Evolutionary conservation across 2,329 filamentous ascomycete species (phyloP).

Genomic region (Nothophaeocryptopus gaeumannii): DNA sequence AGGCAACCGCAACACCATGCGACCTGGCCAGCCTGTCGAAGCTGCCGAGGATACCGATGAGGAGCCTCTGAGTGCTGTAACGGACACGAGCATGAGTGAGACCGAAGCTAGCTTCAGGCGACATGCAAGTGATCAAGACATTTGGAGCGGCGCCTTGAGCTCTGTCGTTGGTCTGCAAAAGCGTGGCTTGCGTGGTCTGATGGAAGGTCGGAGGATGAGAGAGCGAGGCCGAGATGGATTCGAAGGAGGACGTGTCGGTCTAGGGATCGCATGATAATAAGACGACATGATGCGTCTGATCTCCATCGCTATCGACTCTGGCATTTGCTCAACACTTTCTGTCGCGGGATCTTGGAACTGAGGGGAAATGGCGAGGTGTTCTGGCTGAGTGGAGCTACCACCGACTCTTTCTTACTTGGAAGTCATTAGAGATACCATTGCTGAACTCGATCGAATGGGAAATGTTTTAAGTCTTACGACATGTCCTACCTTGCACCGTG

Average conservation of each 20-base stretch:
- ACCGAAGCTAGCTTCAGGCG: slow-evolving; percentile 35
- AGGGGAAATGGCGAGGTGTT: too few relatives aligned
- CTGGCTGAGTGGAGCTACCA: too few relatives aligned
- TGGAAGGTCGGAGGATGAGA: slow-evolving; percentile 87
- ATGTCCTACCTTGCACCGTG: too few relatives aligned
- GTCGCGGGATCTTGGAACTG: too few relatives aligned
- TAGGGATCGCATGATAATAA: slow-evolving; percentile 32
- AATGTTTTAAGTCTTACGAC: too few relatives aligned
- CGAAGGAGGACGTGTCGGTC: slow-evolving; percentile 35
- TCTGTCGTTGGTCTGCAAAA: slow-evolving; percentile 96
- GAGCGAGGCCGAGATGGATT: slow-evolving; percentile 57
- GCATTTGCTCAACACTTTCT: too few relatives aligned
- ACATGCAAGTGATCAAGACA: slow-evolving; percentile 53
- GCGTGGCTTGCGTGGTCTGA: slow-evolving; percentile 81
- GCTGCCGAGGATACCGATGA: slow-evolving; percentile 36
- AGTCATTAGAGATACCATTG: too few relatives aligned
- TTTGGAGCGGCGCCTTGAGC: slow-evolving; percentile 79
- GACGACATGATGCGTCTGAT: too few relatives aligned
- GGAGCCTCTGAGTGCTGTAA: slow-evolving; percentile 37
- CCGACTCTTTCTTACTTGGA: too few relatives aligned
- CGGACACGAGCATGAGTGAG: slow-evolving; percentile 35
- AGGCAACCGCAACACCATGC: slow-evolving; percentile 36
- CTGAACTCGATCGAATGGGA: too few relatives aligned
- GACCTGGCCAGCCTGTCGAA: slow-evolving; percentile 32
- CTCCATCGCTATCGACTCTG: too few relatives aligned